These are phyloP conservation scores for Neolentinus lepideus DNA, from an alignment of 1,284 basidiomycete species.

Conservation along the genomic window DNA sequence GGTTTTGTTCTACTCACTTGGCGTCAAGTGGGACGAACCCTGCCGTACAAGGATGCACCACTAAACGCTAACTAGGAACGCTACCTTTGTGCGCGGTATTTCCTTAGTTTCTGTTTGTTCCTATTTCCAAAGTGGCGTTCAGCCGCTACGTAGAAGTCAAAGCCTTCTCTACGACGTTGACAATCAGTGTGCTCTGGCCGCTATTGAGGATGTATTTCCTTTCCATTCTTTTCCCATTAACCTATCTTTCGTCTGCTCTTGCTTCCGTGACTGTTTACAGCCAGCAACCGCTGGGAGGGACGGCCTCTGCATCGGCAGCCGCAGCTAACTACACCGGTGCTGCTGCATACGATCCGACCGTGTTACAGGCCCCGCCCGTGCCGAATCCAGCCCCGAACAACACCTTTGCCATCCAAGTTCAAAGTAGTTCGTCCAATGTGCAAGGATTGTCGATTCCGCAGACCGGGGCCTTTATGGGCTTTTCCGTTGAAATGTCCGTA, in stretches of 20 bases:
- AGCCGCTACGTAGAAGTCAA: neutral
- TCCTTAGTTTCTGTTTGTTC: too few species aligned
- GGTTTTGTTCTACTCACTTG: too few species aligned
- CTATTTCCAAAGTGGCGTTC: neutral
- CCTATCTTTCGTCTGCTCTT: constrained; percentile 10
- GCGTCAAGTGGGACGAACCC: too few species aligned
- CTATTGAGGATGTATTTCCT: constrained; percentile 8
- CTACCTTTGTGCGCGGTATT: too few species aligned
- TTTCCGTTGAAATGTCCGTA: constrained; percentile 42
- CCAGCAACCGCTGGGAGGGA: constrained; percentile 11
- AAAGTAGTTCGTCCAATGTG: constrained; percentile 25
- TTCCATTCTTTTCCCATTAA: constrained; percentile 16
- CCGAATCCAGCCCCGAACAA: constrained; percentile 32
- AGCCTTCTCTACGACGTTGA: neutral
- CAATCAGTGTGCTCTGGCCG: neutral
- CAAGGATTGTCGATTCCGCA: constrained; percentile 17
- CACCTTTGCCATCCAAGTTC: constrained; percentile 34
- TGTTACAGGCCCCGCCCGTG: constrained; percentile 32
- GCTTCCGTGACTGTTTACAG: constrained; percentile 18
- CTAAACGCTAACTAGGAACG: too few species aligned
- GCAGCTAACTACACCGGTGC: constrained; percentile 30
- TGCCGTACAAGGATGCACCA: too few species aligned
- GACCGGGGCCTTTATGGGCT: constrained; percentile 36
- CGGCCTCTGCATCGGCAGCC: constrained; percentile 20
- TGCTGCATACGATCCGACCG: constrained; percentile 36